These are phyloP conservation scores for Fusarium sp. DNA, from an alignment of 2,329 filamentous ascomycete species.

Conservation along the genomic window DNA sequence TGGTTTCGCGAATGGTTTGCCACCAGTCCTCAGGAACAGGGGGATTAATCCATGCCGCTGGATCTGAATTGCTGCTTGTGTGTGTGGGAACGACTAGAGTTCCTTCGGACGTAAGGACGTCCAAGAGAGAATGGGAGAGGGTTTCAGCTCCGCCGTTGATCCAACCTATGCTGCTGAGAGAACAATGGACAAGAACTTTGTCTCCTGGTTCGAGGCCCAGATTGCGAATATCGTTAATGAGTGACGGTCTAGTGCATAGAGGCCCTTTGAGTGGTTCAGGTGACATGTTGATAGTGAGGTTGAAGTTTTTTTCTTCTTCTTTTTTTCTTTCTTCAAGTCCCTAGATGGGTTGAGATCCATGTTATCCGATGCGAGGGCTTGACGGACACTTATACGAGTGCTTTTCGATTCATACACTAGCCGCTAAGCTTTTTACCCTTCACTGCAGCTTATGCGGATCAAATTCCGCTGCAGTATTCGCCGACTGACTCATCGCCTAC, in stretches of 20 bases:
- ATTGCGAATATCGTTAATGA: background rate
- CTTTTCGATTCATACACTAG: no score
- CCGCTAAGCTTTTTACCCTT: background rate
- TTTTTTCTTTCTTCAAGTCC: no score
- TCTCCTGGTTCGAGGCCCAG: background rate
- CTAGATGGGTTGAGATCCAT: no score
- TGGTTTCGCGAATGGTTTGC: background rate
- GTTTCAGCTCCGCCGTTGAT: slow-evolving; percentile 11
- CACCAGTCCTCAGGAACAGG: slow-evolving; percentile 10
- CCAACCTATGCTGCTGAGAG: slow-evolving; percentile 3
- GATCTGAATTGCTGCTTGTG: slow-evolving; percentile 16
- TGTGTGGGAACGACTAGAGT: slow-evolving; percentile 4
- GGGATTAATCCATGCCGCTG: background rate
- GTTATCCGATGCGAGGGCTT: no score
- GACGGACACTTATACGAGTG: no score
- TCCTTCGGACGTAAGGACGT: background rate
- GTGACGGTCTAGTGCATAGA: slow-evolving; percentile 6
- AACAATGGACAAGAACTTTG: background rate
- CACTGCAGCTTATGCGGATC: background rate
- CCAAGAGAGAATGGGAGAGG: background rate
- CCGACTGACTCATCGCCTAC: background rate
- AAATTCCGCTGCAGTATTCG: background rate
- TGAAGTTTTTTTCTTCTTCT: no score
- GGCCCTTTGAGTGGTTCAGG: background rate
- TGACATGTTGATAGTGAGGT: background rate